A percentile compares a stretch with the other conserved stretches of the same genome.
phyloP scores from a whole-genome alignment of 768 basidiomycete genomes.

The Pisolithus marmoratus region DNA sequence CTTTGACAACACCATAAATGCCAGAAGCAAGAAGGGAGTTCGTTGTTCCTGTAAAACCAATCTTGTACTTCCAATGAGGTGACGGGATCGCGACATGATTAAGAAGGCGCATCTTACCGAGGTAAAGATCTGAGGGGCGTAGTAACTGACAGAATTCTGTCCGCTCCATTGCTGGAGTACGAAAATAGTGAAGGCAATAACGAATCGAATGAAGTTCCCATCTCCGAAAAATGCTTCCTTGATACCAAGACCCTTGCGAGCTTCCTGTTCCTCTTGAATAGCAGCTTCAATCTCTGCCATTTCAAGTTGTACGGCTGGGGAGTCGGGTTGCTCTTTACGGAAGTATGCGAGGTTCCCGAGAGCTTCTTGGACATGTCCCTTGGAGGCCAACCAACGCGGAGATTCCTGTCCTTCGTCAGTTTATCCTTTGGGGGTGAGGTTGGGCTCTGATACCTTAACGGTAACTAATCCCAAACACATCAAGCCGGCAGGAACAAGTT shows the following conservation, averaged over 20 bases:
- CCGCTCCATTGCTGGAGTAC: conserved; percentile 47
- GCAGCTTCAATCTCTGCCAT: conserved; percentile 44
- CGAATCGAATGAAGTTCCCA: conserved; percentile 27
- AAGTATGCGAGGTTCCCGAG: conserved; percentile 33
- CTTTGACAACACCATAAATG: conserved; percentile 34
- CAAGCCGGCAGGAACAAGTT: conserved; percentile 49
- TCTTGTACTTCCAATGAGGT: not conserved
- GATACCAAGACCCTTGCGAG: not conserved
- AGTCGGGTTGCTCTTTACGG: conserved; percentile 19
- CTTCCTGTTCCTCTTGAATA: conserved; percentile 32
- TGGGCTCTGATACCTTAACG: not conserved
- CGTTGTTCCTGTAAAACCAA: conserved; percentile 33
- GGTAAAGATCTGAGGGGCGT: conserved; percentile 47
- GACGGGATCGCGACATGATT: not conserved
- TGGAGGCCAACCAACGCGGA: conserved; percentile 51
- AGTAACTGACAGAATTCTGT: conserved; percentile 53
- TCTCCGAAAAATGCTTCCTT: not conserved
- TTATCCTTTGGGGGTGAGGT: no score
- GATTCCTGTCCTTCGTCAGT: conserved; percentile 38
- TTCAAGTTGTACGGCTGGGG: not conserved
- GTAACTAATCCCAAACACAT: conserved; percentile 18
- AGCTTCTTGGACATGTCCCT: conserved; percentile 37
- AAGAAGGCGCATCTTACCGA: not conserved
- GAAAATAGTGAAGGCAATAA: conserved; percentile 45
- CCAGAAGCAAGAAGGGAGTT: conserved; percentile 48